Conservation (phyloP, 2,329 filamentous ascomycete species). For the Acephala macrosclerotiorum region DNA sequence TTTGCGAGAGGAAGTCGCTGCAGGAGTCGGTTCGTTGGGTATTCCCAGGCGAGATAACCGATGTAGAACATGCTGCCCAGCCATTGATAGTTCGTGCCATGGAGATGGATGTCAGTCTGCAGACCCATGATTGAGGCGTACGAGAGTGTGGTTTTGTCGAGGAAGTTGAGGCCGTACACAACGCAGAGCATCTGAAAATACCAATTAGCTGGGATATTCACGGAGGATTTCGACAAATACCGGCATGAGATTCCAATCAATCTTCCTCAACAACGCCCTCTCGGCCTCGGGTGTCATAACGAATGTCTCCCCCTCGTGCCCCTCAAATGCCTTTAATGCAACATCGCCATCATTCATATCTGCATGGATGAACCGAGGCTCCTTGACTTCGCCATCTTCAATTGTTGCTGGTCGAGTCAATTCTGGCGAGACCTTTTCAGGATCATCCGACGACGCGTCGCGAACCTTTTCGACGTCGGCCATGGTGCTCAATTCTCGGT, state of each 20-base stretch:
- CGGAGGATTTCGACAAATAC: slow-evolving; percentile 28
- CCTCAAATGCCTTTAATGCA: slow-evolving; percentile 50
- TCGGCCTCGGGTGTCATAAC: slow-evolving; percentile 50
- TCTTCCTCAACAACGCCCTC: slow-evolving; percentile 52
- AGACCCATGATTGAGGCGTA: slow-evolving; percentile 59
- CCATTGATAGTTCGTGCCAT: slow-evolving; percentile 53
- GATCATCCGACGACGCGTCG: slow-evolving; percentile 28
- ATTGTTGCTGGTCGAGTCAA: slow-evolving; percentile 29
- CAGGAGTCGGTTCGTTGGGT: slow-evolving; percentile 42
- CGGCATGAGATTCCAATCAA: slow-evolving; percentile 55
- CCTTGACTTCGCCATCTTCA: slow-evolving; percentile 32
- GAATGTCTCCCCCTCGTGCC: slow-evolving; percentile 47
- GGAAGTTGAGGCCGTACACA: slow-evolving; percentile 64
- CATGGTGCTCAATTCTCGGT: slow-evolving; percentile 12
- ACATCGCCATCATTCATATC: slow-evolving; percentile 51
- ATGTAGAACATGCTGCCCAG: slow-evolving; percentile 56
- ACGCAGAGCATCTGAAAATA: slow-evolving; percentile 56
- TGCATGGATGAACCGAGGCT: slow-evolving; percentile 45
- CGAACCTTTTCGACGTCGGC: slow-evolving; percentile 27
- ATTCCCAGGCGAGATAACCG: slow-evolving; percentile 45
- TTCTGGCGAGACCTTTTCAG: slow-evolving; percentile 25
- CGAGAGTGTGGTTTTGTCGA: slow-evolving; percentile 56
- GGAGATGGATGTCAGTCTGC: slow-evolving; percentile 50
- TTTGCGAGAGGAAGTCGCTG: slow-evolving; percentile 69
- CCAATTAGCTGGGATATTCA: not conserved